Evolutionary conservation across 2,329 filamentous ascomycete genomes (phyloP).

Genomic region (Trichoderma citrinoviride): DNA sequence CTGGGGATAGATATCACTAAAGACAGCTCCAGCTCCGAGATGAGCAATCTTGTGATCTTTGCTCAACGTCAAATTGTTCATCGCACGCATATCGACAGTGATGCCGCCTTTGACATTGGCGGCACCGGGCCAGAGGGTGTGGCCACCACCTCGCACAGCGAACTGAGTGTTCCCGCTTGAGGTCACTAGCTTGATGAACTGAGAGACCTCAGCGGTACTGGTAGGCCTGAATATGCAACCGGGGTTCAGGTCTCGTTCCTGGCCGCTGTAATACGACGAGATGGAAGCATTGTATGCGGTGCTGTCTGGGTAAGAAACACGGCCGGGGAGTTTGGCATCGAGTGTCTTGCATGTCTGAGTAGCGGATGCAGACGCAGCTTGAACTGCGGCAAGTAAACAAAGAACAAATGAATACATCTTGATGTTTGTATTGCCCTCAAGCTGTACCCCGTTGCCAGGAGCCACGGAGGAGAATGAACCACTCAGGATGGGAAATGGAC

Average conservation of each 20-base stretch:
- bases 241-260: background rate
- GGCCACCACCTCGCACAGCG: slow-evolving; percentile 45
- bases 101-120: slow-evolving; percentile 39
- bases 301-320: background rate
- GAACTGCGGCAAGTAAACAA: background rate
- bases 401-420: background rate
- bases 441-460: no score
- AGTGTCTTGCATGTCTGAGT: background rate
- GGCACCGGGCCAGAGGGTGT: slow-evolving; percentile 41
- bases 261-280: background rate
- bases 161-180: background rate
- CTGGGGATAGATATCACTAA: slow-evolving; percentile 39
- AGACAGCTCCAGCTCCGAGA: slow-evolving; percentile 40
- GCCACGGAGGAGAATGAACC: no score
- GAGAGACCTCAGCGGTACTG: background rate
- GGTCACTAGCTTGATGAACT: background rate
- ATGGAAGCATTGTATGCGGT: background rate
- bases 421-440: background rate
- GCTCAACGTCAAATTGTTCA: slow-evolving; percentile 36
- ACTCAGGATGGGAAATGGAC: no score
- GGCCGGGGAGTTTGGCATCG: background rate
- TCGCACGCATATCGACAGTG: slow-evolving; percentile 37
- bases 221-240: slow-evolving; percentile 1
- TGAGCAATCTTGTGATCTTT: slow-evolving; percentile 32
- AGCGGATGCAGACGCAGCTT: background rate